These are phyloP conservation scores for Dorcoceras hygrometricum DNA, from an alignment of 257 asterid species.

Conservation along the genomic window DNA sequence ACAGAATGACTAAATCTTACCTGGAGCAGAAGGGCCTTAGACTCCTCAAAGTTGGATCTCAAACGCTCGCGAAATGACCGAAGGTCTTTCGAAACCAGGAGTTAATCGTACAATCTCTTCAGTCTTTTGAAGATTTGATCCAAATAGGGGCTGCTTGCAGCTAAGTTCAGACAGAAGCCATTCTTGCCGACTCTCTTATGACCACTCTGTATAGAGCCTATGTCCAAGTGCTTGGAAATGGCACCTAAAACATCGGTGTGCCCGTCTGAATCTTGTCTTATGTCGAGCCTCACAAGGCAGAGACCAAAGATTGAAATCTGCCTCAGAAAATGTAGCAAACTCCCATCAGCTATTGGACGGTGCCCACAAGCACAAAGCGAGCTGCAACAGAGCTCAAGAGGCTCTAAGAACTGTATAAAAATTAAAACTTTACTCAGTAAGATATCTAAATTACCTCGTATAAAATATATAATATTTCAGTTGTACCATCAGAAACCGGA, in stretches of 20 bases:
- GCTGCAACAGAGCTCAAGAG: constrained; percentile 65
- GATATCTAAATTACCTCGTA: too few species aligned
- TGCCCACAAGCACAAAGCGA: constrained; percentile 65
- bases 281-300: constrained; percentile 55
- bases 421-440: neutral
- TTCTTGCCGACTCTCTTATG: constrained; percentile 46
- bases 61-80: constrained; percentile 45
- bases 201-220: constrained; percentile 63
- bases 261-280: constrained; percentile 63
- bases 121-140: constrained; percentile 54
- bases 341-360: constrained; percentile 57
- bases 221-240: constrained; percentile 45
- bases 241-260: constrained; percentile 63
- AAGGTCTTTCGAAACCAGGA: constrained; percentile 47
- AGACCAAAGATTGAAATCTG: constrained; percentile 64
- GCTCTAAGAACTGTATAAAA: constrained; percentile 48
- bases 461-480: too few species aligned
- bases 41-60: constrained; percentile 53
- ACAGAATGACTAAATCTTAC: constrained; percentile 22
- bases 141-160: constrained; percentile 62
- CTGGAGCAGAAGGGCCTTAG: constrained; percentile 50
- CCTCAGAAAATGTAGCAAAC: constrained; percentile 60
- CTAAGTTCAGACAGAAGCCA: constrained; percentile 61
- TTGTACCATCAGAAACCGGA: neutral
- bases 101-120: constrained; percentile 58